Evolutionary conservation across 2,329 filamentous ascomycete species (phyloP).

Genomic region (Ceratocystis variospora): DNA sequence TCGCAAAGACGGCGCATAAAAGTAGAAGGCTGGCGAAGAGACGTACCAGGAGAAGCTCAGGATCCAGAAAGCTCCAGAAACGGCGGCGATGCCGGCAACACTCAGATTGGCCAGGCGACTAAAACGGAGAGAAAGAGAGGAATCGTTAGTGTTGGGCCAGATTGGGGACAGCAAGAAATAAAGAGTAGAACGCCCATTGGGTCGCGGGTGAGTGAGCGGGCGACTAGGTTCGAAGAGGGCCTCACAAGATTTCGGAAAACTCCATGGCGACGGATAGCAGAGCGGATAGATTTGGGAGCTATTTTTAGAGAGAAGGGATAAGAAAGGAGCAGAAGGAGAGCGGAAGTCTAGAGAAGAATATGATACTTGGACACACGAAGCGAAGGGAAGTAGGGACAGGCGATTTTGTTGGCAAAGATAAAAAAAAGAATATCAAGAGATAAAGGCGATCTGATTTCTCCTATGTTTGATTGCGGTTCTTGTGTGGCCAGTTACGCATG

Average conservation of each 20-base stretch:
- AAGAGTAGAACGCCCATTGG: no score
- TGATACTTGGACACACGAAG: no score
- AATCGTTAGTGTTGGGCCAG: not conserved
- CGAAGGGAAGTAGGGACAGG: no score
- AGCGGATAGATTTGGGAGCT: not conserved
- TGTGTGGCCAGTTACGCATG: not conserved
- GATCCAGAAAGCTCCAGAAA: conserved; percentile 67
- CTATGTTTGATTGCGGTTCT: not conserved
- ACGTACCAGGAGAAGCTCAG: conserved; percentile 48
- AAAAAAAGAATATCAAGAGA: not conserved
- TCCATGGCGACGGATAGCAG: conserved; percentile 50
- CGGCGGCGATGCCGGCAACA: conserved; percentile 72
- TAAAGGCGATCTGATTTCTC: not conserved
- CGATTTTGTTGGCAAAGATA: not conserved
- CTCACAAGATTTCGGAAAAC: conserved; percentile 84
- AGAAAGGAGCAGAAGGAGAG: not conserved
- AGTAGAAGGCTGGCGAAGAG: not conserved
- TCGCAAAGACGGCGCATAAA: no score
- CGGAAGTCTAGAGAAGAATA: not conserved
- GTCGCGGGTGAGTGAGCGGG: no score
- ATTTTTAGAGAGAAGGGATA: not conserved
- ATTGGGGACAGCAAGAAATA: no score
- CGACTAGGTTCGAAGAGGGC: conserved; percentile 22
- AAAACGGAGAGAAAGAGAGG: conserved; percentile 21
- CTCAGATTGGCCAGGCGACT: conserved; percentile 92